Evolutionary conservation across 169 alveolate genomes (phyloP).

Genomic region (Cyclospora cayetanensis): DNA sequence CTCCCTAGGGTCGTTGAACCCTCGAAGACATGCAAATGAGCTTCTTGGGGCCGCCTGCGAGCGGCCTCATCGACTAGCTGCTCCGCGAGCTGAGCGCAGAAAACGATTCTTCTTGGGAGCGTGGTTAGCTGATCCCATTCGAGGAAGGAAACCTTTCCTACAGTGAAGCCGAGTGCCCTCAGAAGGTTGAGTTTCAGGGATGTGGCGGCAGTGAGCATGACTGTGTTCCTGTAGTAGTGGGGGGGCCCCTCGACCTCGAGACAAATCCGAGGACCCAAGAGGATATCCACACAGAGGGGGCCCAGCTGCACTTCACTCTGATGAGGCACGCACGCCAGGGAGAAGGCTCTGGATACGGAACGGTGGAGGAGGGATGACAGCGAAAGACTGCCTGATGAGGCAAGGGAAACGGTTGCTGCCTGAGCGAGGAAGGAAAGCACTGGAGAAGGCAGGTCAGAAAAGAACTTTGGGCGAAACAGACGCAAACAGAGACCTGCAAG

Average conservation of each 20-base stretch:
- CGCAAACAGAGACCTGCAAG: conserved; percentile 6
- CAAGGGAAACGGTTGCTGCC: background rate
- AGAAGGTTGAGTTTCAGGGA: conserved; percentile 1
- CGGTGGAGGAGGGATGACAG: background rate
- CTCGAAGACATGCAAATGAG: too few species aligned
- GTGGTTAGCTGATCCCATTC: conserved; percentile 35
- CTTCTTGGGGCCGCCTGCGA: too few species aligned
- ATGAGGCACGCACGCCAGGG: background rate
- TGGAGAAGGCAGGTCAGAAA: background rate
- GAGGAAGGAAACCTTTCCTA: background rate
- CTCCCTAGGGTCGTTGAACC: too few species aligned
- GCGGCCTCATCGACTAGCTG: too few species aligned
- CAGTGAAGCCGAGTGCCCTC: background rate
- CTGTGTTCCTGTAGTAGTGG: conserved; percentile 18
- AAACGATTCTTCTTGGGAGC: background rate
- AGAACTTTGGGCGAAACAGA: background rate
- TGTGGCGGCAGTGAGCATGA: conserved; percentile 32
- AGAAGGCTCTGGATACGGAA: conserved; percentile 32
- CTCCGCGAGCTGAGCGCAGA: background rate
- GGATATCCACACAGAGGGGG: conserved; percentile 33
- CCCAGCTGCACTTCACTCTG: conserved; percentile 34
- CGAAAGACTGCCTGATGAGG: conserved; percentile 4
- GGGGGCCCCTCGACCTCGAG: conserved; percentile 41
- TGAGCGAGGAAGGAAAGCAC: background rate
- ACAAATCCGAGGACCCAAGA: background rate